Conservation (phyloP, 2,329 filamentous ascomycete species). For the Venturia carpophila region DNA sequence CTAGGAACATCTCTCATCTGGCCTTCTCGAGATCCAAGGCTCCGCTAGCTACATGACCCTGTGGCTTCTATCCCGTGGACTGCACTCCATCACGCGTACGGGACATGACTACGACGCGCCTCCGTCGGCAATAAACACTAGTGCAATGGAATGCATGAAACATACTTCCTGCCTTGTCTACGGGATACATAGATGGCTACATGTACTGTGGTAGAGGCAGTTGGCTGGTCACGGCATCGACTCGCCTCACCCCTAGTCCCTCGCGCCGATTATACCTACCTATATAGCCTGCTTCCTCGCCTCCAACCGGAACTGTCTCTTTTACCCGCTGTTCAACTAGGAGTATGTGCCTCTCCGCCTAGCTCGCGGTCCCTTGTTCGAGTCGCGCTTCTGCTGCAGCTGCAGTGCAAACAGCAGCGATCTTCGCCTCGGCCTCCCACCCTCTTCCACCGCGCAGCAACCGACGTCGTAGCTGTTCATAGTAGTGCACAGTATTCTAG, state of each 20-base stretch:
- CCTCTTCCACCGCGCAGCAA: not conserved
- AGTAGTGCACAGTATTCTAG: too few relatives aligned
- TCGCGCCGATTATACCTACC: too few relatives aligned
- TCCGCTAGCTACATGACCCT: not conserved
- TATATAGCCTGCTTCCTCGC: too few relatives aligned
- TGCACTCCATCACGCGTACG: slow-evolving; percentile 3
- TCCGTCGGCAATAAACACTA: not conserved
- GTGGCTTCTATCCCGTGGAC: not conserved
- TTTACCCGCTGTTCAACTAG: not conserved
- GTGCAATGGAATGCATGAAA: not conserved
- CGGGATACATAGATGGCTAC: not conserved
- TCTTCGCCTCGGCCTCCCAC: not conserved
- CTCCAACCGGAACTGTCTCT: too few relatives aligned
- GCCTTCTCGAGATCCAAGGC: not conserved
- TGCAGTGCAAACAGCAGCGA: not conserved
- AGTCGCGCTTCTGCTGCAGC: not conserved
- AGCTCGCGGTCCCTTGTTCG: not conserved
- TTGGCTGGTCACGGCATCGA: not conserved
- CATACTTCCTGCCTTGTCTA: not conserved
- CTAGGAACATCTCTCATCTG: not conserved
- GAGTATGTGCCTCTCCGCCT: not conserved
- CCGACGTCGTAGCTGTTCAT: not conserved
- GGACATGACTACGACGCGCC: slow-evolving; percentile 4
- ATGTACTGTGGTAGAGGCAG: not conserved
- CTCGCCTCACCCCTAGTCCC: not conserved